These are phyloP conservation scores for Chytriomyces sp. DNA, from an alignment of 192 early-diverging fungal genomes.

Conservation along the genomic window DNA sequence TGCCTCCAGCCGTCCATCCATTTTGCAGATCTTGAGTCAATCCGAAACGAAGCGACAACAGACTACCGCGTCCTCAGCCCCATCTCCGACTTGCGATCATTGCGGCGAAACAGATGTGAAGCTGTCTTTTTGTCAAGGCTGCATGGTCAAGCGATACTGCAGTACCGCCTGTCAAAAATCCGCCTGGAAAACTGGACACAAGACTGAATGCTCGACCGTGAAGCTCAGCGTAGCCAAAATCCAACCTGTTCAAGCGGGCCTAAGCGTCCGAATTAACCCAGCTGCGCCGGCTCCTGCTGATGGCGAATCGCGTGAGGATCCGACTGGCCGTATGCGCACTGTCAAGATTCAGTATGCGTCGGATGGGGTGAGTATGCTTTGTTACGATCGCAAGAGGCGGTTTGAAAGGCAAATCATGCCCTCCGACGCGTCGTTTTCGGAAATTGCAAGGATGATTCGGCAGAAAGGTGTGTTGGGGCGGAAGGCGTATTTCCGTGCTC, in stretches of 20 bases:
- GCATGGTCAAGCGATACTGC: background rate
- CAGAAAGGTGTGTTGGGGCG: too few relatives aligned
- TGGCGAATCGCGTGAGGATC: background rate
- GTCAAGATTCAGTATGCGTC: background rate
- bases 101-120: background rate
- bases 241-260: background rate
- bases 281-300: too few relatives aligned
- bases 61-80: background rate
- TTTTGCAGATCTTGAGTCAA: background rate
- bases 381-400: too few relatives aligned
- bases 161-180: background rate
- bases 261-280: background rate
- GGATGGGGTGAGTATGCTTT: background rate
- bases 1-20: background rate
- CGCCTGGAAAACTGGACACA: slow-evolving; percentile 3
- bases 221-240: background rate
- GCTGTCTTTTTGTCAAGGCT: background rate
- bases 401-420: too few relatives aligned
- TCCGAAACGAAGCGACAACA: background rate
- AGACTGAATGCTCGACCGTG: background rate
- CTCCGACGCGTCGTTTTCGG: too few relatives aligned
- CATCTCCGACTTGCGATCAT: background rate
- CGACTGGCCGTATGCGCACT: background rate
- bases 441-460: too few relatives aligned
- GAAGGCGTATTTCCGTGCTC: too few relatives aligned